Evolutionary conservation across 2,329 filamentous ascomycete species (phyloP).

Genomic region (Calonectria crousiana): DNA sequence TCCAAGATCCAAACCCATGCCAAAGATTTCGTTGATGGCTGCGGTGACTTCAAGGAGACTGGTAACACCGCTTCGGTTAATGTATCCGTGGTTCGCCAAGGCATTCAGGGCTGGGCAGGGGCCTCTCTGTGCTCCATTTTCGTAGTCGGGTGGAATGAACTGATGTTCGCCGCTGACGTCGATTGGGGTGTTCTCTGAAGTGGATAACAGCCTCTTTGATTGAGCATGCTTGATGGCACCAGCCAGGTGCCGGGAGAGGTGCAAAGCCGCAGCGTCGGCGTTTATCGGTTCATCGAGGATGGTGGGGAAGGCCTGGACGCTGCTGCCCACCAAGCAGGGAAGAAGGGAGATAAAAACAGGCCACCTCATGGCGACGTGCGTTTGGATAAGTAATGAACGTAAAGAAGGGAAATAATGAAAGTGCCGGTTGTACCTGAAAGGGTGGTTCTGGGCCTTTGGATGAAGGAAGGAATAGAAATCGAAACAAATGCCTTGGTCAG

Average conservation of each 20-base stretch:
- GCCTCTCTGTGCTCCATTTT: conserved; percentile 41
- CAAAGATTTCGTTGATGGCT: conserved; percentile 50
- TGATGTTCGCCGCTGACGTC: conserved; percentile 38
- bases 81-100: conserved; percentile 53
- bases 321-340: neutral
- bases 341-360: neutral
- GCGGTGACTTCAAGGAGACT: conserved; percentile 28
- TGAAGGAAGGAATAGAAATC: conserved; percentile 9
- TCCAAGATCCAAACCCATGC: conserved; percentile 60
- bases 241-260: neutral
- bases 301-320: conserved; percentile 14
- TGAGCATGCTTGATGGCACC: neutral
- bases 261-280: neutral
- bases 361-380: conserved; percentile 14
- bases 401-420: neutral
- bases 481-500: conserved; percentile 13
- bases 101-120: conserved; percentile 53
- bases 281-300: neutral
- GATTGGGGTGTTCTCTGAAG: conserved; percentile 31
- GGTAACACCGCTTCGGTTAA: conserved; percentile 33
- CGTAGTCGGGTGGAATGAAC: conserved; percentile 43
- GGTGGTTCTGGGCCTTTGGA: neutral
- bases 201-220: neutral
- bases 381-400: neutral
- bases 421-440: neutral